These are phyloP conservation scores for Solanum neorickii DNA, from an alignment of 257 asterid species.

Conservation along the genomic window DNA sequence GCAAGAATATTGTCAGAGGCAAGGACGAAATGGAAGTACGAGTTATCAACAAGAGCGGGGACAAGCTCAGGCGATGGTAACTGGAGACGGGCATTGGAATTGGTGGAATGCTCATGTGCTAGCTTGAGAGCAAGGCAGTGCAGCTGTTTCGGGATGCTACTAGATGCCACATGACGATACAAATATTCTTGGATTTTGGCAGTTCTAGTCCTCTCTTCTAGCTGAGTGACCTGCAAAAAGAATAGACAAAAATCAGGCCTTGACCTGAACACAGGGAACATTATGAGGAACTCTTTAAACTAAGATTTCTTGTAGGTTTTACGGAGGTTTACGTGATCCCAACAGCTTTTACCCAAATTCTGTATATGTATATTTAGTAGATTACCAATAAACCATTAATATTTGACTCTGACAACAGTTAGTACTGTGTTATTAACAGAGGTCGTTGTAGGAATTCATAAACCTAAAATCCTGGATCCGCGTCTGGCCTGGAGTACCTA, in stretches of 20 bases:
- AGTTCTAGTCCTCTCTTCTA: conserved; percentile 75
- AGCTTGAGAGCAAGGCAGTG: conserved; percentile 77
- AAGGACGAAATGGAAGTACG: conserved; percentile 71
- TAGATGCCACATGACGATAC: conserved; percentile 96
- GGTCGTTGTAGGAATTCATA: not conserved
- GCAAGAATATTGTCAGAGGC: conserved; percentile 97
- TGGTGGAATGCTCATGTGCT: conserved; percentile 80
- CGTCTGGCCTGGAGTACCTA: not conserved
- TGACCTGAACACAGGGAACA: not conserved
- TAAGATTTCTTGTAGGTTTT: not conserved
- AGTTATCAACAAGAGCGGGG: conserved; percentile 81
- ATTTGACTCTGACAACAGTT: not conserved
- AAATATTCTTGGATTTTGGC: conserved; percentile 94
- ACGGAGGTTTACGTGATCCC: not conserved
- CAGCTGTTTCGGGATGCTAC: conserved; percentile 93
- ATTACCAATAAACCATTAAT: not conserved
- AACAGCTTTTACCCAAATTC: not conserved
- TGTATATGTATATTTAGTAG: not conserved
- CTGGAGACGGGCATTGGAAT: conserved; percentile 84
- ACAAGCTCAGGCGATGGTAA: conserved; percentile 79
- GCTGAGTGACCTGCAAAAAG: conserved; percentile 48
- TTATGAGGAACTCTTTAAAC: not conserved
- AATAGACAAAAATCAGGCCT: not conserved
- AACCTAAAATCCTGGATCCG: not conserved
- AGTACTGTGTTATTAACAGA: not conserved